Base-by-base conservation (phyloP, 495 filamentous ascomycete species). In the Penicillium canescens region DNA sequence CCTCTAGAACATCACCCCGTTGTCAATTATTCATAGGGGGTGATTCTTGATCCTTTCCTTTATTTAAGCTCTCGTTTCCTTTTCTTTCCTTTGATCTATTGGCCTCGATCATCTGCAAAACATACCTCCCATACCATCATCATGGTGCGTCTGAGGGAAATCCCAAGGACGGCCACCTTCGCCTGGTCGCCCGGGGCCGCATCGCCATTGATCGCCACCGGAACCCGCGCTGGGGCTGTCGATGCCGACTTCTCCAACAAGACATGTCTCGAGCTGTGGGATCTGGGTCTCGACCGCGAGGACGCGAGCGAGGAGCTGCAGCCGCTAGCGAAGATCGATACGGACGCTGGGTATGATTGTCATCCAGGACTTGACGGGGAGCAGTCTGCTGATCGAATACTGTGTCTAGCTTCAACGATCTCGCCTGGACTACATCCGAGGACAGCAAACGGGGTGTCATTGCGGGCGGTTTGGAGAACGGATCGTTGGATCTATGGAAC, bases 171-270 rank as follows among this genome's bases (percentile, higher is more conserved):
- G 53, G 93, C 93, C 71, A 89, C 92, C 63, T 98, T 99, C 66
- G 90, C 95, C 54, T 99, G 94, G 93, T 94, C 91, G 55, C 87
- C 91, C 12, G 86, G 87, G 50, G 71, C 88, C 39, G 76, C 80
- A 33, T 78, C 81, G 52, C 91, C 92, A 58, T 80, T 95, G 60
- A 78, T 99, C 49, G 93, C 92, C 38, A 98, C 94, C n/a, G 94
- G 94, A 62, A 98, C 94, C 21, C 83, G 90, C 63, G 92, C 93
- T 50, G 94, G 94, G 47, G 94, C 94, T 56, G 92, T 98, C 14
- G 91, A 94, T 73, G 92, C 89, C 61, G 92, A 97, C 69, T 98
- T 99, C 77, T 98, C 94, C 5, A 92, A 94, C 72, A 92, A 97
- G 69, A 96, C 91, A 50, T 90, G 92, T 73, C 80, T 99, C 37